Evolutionary conservation across 1,139 yeast species (phyloP).

Genomic region (Magnusiomyces suaveolens): DNA sequence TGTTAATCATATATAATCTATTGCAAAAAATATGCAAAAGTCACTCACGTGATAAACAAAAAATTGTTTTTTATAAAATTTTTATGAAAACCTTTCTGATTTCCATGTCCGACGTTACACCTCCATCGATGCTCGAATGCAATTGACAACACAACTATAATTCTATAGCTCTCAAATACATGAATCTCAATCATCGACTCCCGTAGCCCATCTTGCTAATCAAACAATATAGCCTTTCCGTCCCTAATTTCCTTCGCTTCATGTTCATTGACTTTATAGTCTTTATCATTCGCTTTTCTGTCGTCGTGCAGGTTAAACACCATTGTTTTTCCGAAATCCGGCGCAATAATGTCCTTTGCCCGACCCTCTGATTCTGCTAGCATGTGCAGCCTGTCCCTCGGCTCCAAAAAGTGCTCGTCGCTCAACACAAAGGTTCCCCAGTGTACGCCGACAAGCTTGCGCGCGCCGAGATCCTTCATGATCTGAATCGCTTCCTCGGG

Average conservation of each 20-base stretch:
- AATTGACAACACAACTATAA: too few species aligned
- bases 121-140: too few species aligned
- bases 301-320: slow-evolving; percentile 30
- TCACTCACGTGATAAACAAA: too few species aligned
- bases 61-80: too few species aligned
- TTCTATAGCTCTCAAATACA: too few species aligned
- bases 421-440: slow-evolving; percentile 93
- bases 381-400: slow-evolving; percentile 42
- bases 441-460: slow-evolving; percentile 74
- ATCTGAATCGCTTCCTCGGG: slow-evolving; percentile 70
- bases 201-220: too few species aligned
- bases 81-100: too few species aligned
- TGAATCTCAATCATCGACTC: too few species aligned
- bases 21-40: too few species aligned
- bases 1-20: too few species aligned
- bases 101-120: too few species aligned
- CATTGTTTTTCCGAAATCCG: slow-evolving; percentile 45
- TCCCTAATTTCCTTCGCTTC: slow-evolving; percentile 23
- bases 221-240: slow-evolving; percentile 27
- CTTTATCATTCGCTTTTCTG: slow-evolving; percentile 7
- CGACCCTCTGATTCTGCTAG: slow-evolving; percentile 23
- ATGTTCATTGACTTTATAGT: slow-evolving; percentile 8
- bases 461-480: slow-evolving; percentile 51
- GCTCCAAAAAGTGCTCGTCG: slow-evolving; percentile 81
- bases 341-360: slow-evolving; percentile 38